Evolutionary conservation across 352 stramenopile species (phyloP).

Genomic region (Globisporangium spinosum): DNA sequence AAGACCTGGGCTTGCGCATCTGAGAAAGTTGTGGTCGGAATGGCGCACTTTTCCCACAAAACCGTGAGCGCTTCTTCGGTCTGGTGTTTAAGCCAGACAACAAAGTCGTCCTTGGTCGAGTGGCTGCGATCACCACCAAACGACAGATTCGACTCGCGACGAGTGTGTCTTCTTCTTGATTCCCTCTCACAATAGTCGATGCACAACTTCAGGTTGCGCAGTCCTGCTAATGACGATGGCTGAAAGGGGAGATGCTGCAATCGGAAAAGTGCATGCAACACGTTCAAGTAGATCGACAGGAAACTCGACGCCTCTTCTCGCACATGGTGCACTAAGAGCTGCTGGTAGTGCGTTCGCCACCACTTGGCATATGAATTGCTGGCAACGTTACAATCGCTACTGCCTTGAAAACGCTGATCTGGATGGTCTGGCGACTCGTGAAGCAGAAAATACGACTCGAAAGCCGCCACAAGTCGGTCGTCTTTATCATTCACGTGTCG

Average conservation of each 20-base stretch:
- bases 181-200: slow-evolving; percentile 17
- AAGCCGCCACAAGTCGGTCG: slow-evolving; percentile 28
- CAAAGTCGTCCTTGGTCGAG: slow-evolving; percentile 16
- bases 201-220: slow-evolving; percentile 47
- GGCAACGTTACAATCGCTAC: slow-evolving; percentile 19
- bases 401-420: neutral
- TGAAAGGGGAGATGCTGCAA: slow-evolving; percentile 40
- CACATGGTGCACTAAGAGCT: slow-evolving; percentile 29
- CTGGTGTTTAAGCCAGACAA: slow-evolving; percentile 39
- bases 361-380: neutral
- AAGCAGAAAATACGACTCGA: slow-evolving; percentile 33
- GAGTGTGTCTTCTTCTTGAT: neutral
- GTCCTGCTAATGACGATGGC: slow-evolving; percentile 22
- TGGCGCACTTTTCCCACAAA: slow-evolving; percentile 33
- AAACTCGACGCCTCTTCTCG: slow-evolving; percentile 35
- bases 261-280: slow-evolving; percentile 52
- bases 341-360: slow-evolving; percentile 17
- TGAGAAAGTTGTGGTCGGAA: slow-evolving; percentile 32
- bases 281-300: slow-evolving; percentile 42
- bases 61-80: slow-evolving; percentile 37
- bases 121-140: neutral
- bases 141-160: neutral
- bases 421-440: neutral
- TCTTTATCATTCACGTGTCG: slow-evolving; percentile 16
- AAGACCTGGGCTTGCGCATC: slow-evolving; percentile 5